Base-by-base conservation (phyloP, 257 asterid species). In the Przewalskia tangutica region DNA sequence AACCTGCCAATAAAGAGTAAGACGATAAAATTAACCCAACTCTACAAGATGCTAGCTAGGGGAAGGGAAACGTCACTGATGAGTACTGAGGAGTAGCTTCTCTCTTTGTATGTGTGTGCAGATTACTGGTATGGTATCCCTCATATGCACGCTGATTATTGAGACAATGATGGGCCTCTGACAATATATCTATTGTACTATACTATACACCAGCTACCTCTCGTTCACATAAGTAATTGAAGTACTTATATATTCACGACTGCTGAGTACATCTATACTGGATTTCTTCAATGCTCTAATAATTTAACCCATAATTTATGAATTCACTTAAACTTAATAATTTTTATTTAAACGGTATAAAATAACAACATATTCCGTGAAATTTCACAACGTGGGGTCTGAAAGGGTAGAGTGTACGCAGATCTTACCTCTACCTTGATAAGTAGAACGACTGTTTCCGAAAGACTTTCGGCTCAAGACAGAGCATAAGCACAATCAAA, bases 101-200 rank as follows among this genome's bases (percentile, higher is more conserved):
- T 27, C 32, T 27, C 32, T 27, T 27, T 27, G 32, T 27, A 27
- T 27, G 32, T 27, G 32, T 27, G 32, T 27, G 32, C 32, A 27
- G 32, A 1, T 27, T 27, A 27, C 32, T 27, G 32, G 32, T 48
- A 51, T 27, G 32, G 32, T 48, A 51, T 77, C 80, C 48, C 65
- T 81, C 85, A 78, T 58, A 17, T 27, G 84, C 87, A 85, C 84
- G 90, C 90, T 89, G 91, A 92, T 91, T 68, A 89, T 91, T 88
- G 93, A 88, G 91, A 92, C 91, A 89, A 86, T 91, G 93, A 92
- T 89, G 88, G 86, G 84, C 80, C 92, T 88, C 93, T 92, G 91
- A 85, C 92, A 84, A 6, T 18, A 71, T 17, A 27, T 27, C 9
- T 23, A 70, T 83, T 65, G 87, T 83, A 85, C 87, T 60, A 59